Percentiles rank a stretch among this genome's conserved stretches.
Evolutionary conservation across 2,329 filamentous ascomycete species (phyloP).

Genomic region (Malbranchea zuffiana): DNA sequence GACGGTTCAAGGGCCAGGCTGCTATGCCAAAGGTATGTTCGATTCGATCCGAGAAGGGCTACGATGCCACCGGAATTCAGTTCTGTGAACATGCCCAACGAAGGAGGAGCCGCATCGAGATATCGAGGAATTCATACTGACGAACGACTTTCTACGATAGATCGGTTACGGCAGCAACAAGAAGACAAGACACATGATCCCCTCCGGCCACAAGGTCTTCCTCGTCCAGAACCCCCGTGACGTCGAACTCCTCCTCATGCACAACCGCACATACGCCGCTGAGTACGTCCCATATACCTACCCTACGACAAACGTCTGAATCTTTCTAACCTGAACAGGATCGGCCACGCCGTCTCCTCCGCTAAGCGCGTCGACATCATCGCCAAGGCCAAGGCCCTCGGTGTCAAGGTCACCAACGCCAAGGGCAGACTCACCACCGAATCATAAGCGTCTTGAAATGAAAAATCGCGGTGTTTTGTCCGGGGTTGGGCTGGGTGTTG

Average conservation of each 20-base stretch:
- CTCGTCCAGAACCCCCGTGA: constrained; percentile 94
- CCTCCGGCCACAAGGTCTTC: constrained; percentile 99
- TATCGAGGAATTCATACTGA: too few species aligned
- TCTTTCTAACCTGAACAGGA: constrained; percentile 46
- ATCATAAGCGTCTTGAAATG: constrained; percentile 31
- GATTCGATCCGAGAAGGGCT: background rate
- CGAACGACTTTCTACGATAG: constrained; percentile 39
- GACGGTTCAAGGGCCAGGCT: constrained; percentile 92
- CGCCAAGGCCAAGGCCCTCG: constrained; percentile 90
- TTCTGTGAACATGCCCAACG: too few species aligned
- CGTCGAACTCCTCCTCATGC: constrained; percentile 96
- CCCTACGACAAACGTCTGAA: constrained; percentile 28
- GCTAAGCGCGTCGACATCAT: constrained; percentile 98
- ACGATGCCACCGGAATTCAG: too few species aligned
- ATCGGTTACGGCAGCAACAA: constrained; percentile 99
- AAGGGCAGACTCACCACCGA: constrained; percentile 99
- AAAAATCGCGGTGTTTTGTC: constrained; percentile 7
- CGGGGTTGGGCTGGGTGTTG: constrained; percentile 11
- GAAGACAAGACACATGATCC: constrained; percentile 98
- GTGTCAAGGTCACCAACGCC: constrained; percentile 99
- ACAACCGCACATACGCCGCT: constrained; percentile 98
- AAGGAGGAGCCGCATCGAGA: too few species aligned
- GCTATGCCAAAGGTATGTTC: constrained; percentile 92
- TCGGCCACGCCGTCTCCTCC: constrained; percentile 94
- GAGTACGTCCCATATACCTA: constrained; percentile 58